Conservation (phyloP, 495 filamentous ascomycete genomes). For the Trichoderma orchidacearum region DNA sequence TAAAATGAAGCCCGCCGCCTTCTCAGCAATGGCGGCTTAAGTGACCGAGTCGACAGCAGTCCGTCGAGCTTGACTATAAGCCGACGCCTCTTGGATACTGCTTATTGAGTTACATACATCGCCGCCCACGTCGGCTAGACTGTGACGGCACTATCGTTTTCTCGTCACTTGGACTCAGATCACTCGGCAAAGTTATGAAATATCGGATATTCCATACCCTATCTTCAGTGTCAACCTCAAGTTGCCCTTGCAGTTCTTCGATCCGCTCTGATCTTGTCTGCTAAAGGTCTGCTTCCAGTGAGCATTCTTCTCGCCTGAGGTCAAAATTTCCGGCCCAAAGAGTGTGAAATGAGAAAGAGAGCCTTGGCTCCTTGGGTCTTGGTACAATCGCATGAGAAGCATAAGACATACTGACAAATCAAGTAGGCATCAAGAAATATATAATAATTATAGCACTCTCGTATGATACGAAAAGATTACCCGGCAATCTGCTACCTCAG, state of each 20-base stretch:
- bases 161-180: not conserved
- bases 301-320: conserved; percentile 7
- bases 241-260: not conserved
- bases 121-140: too few species aligned
- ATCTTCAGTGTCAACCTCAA: not conserved
- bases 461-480: conserved; percentile 8
- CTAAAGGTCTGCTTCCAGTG: conserved; percentile 10
- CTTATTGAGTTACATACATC: too few species aligned
- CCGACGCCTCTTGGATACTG: too few species aligned
- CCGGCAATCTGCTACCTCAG: conserved; percentile 4
- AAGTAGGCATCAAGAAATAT: conserved; percentile 14
- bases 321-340: conserved; percentile 13
- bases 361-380: conserved; percentile 6
- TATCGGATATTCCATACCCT: not conserved
- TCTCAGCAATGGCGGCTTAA: not conserved
- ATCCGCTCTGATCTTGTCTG: conserved; percentile 9
- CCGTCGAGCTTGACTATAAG: too few species aligned
- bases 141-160: not conserved
- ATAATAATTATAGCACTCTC: conserved; percentile 8
- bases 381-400: not conserved
- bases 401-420: conserved; percentile 15
- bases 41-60: too few species aligned
- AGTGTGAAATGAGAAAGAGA: conserved; percentile 16
- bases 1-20: not conserved
- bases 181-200: too few species aligned